These are phyloP conservation scores for Pistacia vera DNA, from an alignment of 345 rosid species.

Conservation along the genomic window DNA sequence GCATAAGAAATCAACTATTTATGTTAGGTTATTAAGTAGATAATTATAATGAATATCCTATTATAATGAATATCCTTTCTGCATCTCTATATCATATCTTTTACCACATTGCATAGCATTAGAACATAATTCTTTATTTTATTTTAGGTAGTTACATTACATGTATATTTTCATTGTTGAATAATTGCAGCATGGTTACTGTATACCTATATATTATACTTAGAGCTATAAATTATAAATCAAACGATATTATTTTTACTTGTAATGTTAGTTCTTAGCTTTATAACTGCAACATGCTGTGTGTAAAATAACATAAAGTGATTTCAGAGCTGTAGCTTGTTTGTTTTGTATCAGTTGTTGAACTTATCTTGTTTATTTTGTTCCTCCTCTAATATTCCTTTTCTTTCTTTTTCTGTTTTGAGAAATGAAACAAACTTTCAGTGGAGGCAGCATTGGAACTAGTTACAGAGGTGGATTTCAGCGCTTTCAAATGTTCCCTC, in stretches of 20 bases:
- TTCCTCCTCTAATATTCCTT: neutral
- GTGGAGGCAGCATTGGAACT: constrained; percentile 91
- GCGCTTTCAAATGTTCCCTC: constrained; percentile 81
- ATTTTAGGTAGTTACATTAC: too few relatives aligned
- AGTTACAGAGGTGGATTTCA: constrained; percentile 90
- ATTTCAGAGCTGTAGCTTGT: too few relatives aligned
- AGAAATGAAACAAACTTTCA: constrained; percentile 19
- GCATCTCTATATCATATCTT: too few relatives aligned
- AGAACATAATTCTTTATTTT: too few relatives aligned
- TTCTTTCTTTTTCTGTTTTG: neutral
- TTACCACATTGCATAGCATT: too few relatives aligned
- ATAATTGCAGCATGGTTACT: neutral
- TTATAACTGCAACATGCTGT: neutral
- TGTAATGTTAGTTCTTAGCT: neutral
- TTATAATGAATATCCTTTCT: neutral
- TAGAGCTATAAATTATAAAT: neutral
- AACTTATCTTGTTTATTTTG: neutral
- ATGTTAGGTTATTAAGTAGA: neutral
- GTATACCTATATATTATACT: too few relatives aligned
- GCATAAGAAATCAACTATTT: neutral
- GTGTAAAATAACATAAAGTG: neutral
- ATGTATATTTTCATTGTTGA: too few relatives aligned
- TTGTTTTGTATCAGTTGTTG: neutral
- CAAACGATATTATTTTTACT: too few relatives aligned
- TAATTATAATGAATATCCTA: too few relatives aligned